A percentile compares a stretch with the other conserved stretches of the same genome.
Evolutionary conservation across 106 monocot species (phyloP).

Genomic region (Acorus calamus): DNA sequence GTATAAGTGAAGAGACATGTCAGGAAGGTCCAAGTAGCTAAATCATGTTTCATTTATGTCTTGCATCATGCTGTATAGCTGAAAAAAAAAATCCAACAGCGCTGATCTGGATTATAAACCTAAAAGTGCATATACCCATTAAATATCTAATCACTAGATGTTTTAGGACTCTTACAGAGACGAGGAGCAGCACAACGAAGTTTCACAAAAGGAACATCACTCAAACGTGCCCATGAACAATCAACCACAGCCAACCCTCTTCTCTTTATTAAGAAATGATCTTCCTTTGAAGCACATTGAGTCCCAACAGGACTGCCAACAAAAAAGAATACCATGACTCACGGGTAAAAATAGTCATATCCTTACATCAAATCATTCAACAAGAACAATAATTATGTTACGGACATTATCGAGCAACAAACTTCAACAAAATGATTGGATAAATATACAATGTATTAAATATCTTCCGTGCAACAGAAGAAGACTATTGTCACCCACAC

Average conservation of each 20-base stretch:
- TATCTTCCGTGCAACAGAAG: no score
- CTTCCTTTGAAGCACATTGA: constrained; percentile 88
- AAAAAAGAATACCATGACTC: background rate
- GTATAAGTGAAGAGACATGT: no score
- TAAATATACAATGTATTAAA: no score
- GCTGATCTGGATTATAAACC: background rate
- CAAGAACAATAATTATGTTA: background rate
- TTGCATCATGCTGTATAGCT: no score
- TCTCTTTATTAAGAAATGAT: constrained; percentile 46
- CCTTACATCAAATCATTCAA: background rate
- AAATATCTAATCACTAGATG: background rate
- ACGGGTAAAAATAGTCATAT: background rate
- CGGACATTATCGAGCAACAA: no score
- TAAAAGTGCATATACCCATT: background rate
- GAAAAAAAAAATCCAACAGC: no score
- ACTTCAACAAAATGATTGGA: no score
- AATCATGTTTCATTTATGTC: no score
- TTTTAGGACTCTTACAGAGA: constrained; percentile 49
- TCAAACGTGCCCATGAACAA: constrained; percentile 92
- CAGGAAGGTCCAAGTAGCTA: no score
- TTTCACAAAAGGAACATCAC: constrained; percentile 92
- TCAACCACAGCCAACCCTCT: constrained; percentile 95
- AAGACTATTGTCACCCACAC: no score
- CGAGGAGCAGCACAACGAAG: constrained; percentile 79
- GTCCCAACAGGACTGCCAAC: constrained; percentile 69